Evolutionary conservation across 768 basidiomycete genomes (phyloP), one percentile per base, ranked within the genome.

Genomic region (Suillus subluteus): DNA sequence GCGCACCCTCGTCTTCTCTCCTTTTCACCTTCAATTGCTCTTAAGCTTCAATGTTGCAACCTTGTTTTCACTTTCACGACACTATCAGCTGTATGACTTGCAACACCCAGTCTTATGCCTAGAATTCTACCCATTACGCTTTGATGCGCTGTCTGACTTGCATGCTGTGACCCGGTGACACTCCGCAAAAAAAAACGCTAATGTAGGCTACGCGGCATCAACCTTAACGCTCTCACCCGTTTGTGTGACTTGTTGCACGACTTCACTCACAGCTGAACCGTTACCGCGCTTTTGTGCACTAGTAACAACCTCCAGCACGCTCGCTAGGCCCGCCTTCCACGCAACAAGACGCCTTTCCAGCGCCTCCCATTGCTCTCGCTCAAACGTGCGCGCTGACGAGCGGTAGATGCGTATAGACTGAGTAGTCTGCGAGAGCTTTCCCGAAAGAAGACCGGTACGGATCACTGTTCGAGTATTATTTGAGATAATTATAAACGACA

Each of bases 341-440:
- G 87, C 85, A n/a, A 87, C 71, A 8, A 96, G 77, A 46, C 92
- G 84, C 75, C 87, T 87, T 76, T 94, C 91, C 58, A 96, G 83
- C 30, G 83, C 81, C 73, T 88, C 86, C 94, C 95, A 96, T 76
- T 96, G 91, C 70, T 85, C 86, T 48, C 83, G 84, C 72, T 90
- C 91, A 73, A 95, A 95, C 12, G 86, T 83, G 65, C 92, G 89
- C 1, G 92, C 86, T 0, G 88, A 89, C 0, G 94, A 89, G 41
- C 89, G 88, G 61, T 85, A 87, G 66, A 96, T 84, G 68, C 87
- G 88, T 46, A 96, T 79, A 58, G 86, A 87, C 72, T 92, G 89
- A 11, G 87, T 83, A 1, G 88, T 87, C 74, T 96, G 95, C 2
- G 92, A 92, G 59, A 96, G 88, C 76, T 93, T 95, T 44, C 91